Evolutionary conservation across 768 basidiomycete genomes (phyloP).

Genomic region (Mycena epipterygia): DNA sequence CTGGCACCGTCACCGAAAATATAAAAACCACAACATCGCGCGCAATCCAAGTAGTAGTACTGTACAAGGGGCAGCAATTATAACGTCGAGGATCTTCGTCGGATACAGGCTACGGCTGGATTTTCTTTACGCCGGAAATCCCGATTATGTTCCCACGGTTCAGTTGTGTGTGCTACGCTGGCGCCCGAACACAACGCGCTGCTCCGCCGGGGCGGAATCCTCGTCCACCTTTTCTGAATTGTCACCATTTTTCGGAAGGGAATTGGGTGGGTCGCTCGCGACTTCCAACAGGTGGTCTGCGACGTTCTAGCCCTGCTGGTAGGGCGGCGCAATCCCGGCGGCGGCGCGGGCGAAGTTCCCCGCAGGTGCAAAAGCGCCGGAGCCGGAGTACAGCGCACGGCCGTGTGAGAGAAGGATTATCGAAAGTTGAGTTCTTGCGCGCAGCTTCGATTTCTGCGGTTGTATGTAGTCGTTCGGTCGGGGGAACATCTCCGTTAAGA

Average conservation of each 20-base stretch:
- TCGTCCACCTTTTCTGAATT: slow-evolving; percentile 34
- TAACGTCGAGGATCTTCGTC: too few species aligned
- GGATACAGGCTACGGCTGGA: too few species aligned
- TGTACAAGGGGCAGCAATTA: too few species aligned
- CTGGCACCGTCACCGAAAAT: too few species aligned
- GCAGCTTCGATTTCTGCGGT: slow-evolving; percentile 87
- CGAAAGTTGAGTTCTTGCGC: too few species aligned
- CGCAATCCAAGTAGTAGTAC: too few species aligned
- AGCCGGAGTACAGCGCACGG: slow-evolving; percentile 82
- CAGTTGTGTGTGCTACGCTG: too few species aligned
- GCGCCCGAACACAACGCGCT: slow-evolving; percentile 14
- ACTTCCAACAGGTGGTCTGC: slow-evolving; percentile 94
- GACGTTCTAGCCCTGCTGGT: slow-evolving; percentile 88
- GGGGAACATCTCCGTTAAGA: slow-evolving; percentile 97
- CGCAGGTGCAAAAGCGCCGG: slow-evolving; percentile 78
- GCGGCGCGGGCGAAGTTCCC: slow-evolving; percentile 71
- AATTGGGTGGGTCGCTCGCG: slow-evolving; percentile 72
- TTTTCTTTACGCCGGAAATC: too few species aligned
- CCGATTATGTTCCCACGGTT: too few species aligned
- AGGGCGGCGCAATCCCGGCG: slow-evolving; percentile 57
- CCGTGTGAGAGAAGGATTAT: slow-evolving; percentile 86
- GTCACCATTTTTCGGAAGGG: slow-evolving; percentile 8
- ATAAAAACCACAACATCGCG: too few species aligned
- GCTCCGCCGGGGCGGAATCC: slow-evolving; percentile 17
- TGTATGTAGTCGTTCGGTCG: slow-evolving; percentile 83